Percentiles rank a stretch among this genome's conserved stretches.
phyloP scores from a whole-genome alignment of 2,329 filamentous ascomycete genomes.

The Capronia americana region DNA sequence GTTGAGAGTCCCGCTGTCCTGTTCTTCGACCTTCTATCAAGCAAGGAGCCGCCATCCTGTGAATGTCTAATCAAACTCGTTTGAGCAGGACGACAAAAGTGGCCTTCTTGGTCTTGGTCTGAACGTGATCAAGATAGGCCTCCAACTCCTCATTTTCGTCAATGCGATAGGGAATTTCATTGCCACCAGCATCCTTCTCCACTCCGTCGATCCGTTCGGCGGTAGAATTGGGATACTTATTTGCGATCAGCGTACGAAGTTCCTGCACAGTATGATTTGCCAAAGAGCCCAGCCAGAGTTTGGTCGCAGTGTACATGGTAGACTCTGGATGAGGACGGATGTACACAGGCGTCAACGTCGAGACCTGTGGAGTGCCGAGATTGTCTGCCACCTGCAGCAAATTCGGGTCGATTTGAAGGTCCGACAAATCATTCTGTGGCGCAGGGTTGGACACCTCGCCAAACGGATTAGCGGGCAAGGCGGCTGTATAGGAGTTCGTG shows the following conservation, averaged over 20 bases:
- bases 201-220: slow-evolving; percentile 71
- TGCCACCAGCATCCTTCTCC: slow-evolving; percentile 60
- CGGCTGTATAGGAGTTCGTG: slow-evolving; percentile 39
- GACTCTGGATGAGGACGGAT: slow-evolving; percentile 73
- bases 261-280: slow-evolving; percentile 64
- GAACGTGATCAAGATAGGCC: slow-evolving; percentile 72
- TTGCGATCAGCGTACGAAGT: slow-evolving; percentile 65
- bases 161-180: slow-evolving; percentile 69
- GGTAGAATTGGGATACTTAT: slow-evolving; percentile 65
- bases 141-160: slow-evolving; percentile 74
- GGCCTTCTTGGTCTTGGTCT: slow-evolving; percentile 59
- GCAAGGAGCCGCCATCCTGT: background rate
- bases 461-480: slow-evolving; percentile 31
- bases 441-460: slow-evolving; percentile 22
- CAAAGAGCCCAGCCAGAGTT: slow-evolving; percentile 71
- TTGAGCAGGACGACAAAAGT: slow-evolving; percentile 57
- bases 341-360: slow-evolving; percentile 56
- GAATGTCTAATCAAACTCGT: slow-evolving; percentile 8
- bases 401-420: slow-evolving; percentile 69
- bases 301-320: slow-evolving; percentile 54
- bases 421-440: slow-evolving; percentile 43
- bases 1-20: background rate
- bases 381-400: slow-evolving; percentile 64
- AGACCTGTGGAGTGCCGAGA: slow-evolving; percentile 47
- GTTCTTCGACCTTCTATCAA: background rate